Conservation (phyloP, 192 early-diverging fungal species). For the Backusella mclennaniae region DNA sequence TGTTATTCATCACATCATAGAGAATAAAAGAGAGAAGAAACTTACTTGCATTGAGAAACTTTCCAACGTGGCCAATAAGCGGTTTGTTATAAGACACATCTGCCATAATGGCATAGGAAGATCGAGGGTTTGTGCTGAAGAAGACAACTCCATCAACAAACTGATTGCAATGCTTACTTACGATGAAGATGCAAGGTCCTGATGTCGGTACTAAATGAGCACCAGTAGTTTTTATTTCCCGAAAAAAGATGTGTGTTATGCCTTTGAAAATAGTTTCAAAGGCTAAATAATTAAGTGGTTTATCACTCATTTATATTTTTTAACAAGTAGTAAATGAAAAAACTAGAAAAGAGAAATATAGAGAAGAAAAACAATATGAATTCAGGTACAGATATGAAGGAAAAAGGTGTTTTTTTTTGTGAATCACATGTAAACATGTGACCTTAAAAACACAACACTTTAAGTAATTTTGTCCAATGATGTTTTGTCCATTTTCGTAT, state of each 20-base stretch:
- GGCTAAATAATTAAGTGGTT: conserved; percentile 27
- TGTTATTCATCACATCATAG: not conserved
- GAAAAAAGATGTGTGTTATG: conserved; percentile 77
- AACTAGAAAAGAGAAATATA: conserved; percentile 4
- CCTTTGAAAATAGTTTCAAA: conserved; percentile 59
- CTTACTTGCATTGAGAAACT: conserved; percentile 34
- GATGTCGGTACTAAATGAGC: conserved; percentile 75
- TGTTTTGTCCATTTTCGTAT: not conserved
- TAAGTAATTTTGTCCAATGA: not conserved
- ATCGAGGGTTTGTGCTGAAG: conserved; percentile 21
- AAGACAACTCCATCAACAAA: conserved; percentile 34
- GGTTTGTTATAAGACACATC: conserved; percentile 25
- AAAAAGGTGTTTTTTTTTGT: not conserved
- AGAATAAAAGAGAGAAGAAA: not conserved
- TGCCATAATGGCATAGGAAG: conserved; percentile 26
- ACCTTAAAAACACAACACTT: not conserved
- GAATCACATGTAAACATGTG: conserved; percentile 6
- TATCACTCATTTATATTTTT: not conserved
- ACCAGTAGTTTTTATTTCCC: conserved; percentile 83
- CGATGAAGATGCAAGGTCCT: conserved; percentile 94
- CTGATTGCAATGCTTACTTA: conserved; percentile 76
- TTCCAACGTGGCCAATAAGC: conserved; percentile 30
- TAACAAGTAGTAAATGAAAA: not conserved
- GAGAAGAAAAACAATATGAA: not conserved
- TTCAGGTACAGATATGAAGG: not conserved